These are phyloP conservation scores for Hymenoscyphus infarciens DNA, from an alignment of 2,329 filamentous ascomycete genomes.

Conservation along the genomic window DNA sequence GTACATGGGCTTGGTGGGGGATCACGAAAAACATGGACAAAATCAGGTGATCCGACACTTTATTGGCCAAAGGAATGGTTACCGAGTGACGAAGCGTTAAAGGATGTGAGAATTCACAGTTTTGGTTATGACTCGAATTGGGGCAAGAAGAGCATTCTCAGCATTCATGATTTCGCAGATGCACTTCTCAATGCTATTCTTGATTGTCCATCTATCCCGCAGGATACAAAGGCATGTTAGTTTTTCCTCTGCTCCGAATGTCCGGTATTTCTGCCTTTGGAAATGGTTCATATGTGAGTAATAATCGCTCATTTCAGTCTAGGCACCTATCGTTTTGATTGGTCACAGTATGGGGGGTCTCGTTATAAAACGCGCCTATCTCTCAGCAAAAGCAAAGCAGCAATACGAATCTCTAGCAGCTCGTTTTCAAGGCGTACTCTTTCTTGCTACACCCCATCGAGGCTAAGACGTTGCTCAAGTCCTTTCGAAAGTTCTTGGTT, in stretches of 20 bases:
- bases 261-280: too few species aligned
- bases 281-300: too few species aligned
- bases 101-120: conserved; percentile 34
- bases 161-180: conserved; percentile 35
- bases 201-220: neutral
- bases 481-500: conserved; percentile 18
- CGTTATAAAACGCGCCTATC: conserved; percentile 36
- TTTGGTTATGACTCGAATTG: conserved; percentile 39
- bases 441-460: conserved; percentile 38
- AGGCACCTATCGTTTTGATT: conserved; percentile 40
- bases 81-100: conserved; percentile 32
- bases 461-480: conserved; percentile 20
- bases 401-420: neutral
- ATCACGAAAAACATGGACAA: conserved; percentile 37
- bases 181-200: conserved; percentile 32
- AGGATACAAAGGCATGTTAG: neutral
- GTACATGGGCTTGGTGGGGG: conserved; percentile 41
- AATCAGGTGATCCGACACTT: conserved; percentile 13
- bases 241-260: too few species aligned
- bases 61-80: conserved; percentile 40
- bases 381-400: conserved; percentile 22
- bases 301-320: too few species aligned
- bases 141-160: conserved; percentile 14
- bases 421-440: conserved; percentile 33
- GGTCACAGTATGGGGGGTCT: conserved; percentile 45